A percentile compares a stretch with the other conserved stretches of the same genome.
Evolutionary conservation across 257 asterid genomes (phyloP).

Genomic region (Anisodus acutangulus): DNA sequence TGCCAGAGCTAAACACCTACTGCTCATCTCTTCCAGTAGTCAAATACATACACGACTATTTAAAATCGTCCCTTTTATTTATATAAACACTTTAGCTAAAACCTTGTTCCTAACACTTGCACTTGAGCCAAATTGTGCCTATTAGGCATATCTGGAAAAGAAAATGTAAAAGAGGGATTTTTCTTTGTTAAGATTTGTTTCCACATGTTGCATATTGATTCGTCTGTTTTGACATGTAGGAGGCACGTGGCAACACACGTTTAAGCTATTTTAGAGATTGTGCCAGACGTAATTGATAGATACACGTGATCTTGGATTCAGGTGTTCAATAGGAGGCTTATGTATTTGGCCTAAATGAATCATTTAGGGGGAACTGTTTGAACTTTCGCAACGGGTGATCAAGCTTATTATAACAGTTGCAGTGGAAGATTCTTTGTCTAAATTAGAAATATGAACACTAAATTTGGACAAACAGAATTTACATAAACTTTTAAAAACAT

Average conservation of each 20-base stretch:
- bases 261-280: no score
- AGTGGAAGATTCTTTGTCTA: not conserved
- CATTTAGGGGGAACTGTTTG: not conserved
- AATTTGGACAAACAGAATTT: not conserved
- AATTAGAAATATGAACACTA: not conserved
- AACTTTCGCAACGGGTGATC: not conserved
- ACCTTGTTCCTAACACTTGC: no score
- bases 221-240: no score
- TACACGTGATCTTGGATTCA: not conserved
- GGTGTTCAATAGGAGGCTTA: not conserved
- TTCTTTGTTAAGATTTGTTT: no score
- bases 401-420: not conserved
- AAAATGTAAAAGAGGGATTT: no score
- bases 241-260: no score
- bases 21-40: no score
- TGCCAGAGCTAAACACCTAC: not conserved
- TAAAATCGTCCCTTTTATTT: not conserved
- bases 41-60: not conserved
- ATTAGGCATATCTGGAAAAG: no score
- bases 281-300: not conserved
- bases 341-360: not conserved
- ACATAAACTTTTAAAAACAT: not conserved
- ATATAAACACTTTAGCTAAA: not conserved
- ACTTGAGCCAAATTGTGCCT: no score
- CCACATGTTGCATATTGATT: no score